A percentile compares a stretch with the other conserved stretches of the same genome.
Conservation (phyloP, 176 grass and related monocot genomes). For the Triticum dicoccoides region DNA sequence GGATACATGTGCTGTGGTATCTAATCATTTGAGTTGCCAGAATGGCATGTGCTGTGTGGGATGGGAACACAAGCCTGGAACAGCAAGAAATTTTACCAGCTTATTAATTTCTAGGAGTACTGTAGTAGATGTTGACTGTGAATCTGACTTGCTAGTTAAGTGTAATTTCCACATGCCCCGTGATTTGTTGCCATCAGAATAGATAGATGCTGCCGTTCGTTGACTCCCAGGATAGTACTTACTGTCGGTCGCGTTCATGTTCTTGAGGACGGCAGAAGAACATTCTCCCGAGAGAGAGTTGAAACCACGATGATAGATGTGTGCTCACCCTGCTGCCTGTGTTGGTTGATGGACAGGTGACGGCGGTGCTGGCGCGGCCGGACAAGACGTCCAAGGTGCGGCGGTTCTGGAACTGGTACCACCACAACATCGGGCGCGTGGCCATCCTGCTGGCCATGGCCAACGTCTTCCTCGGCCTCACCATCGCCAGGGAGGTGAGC, state of each 20-base stretch:
- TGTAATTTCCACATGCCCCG: background rate
- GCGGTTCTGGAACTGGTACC: slow-evolving; percentile 94
- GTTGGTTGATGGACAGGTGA: slow-evolving; percentile 33
- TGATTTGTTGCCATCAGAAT: slow-evolving; percentile 1
- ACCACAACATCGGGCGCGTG: slow-evolving; percentile 70
- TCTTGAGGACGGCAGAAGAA: background rate
- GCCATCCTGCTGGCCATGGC: slow-evolving; percentile 48
- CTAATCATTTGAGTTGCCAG: background rate
- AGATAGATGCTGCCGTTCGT: background rate
- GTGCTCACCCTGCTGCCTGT: background rate
- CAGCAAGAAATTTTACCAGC: background rate
- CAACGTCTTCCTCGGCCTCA: slow-evolving; percentile 77
- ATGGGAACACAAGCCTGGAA: slow-evolving; percentile 9
- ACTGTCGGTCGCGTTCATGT: background rate
- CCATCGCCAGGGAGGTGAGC: slow-evolving; percentile 51
- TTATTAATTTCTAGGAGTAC: too few relatives aligned
- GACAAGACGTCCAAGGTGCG: slow-evolving; percentile 72
- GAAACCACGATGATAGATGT: background rate
- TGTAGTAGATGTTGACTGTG: slow-evolving; percentile 8
- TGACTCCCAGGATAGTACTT: background rate
- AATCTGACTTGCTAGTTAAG: background rate
- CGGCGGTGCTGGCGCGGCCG: slow-evolving; percentile 68
- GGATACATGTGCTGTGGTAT: background rate
- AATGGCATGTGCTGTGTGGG: background rate
- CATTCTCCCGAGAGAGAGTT: background rate